Percentiles rank a stretch among this genome's conserved stretches.
Conservation (phyloP, 2,329 filamentous ascomycete species). For the Ceratocystis variospora region DNA sequence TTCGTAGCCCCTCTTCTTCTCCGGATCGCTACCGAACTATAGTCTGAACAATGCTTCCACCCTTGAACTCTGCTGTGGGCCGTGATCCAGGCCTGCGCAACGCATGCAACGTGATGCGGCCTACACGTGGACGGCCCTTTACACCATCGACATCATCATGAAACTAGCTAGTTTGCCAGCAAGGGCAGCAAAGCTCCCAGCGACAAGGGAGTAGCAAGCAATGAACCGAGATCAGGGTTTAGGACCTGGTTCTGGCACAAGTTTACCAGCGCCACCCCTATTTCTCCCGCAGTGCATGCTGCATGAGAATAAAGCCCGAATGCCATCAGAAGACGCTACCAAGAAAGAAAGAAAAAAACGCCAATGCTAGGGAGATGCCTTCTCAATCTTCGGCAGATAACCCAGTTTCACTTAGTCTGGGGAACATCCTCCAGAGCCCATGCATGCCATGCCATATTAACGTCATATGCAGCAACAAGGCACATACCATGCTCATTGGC, state of each 20-base stretch:
- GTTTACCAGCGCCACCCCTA: too few relatives aligned
- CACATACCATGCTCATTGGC: constrained; percentile 3
- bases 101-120: neutral
- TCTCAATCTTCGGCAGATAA: neutral
- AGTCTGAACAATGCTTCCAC: neutral
- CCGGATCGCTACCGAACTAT: neutral
- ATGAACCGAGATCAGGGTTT: too few relatives aligned
- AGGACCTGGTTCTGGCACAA: too few relatives aligned
- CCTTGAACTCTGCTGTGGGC: neutral
- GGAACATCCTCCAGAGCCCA: neutral
- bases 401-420: neutral
- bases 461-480: neutral
- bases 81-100: neutral
- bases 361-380: neutral
- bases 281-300: too few relatives aligned
- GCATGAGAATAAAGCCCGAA: too few relatives aligned
- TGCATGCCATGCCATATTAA: neutral
- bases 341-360: neutral
- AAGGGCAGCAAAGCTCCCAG: neutral
- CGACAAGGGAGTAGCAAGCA: too few relatives aligned
- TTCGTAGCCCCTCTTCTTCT: neutral
- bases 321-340: neutral
- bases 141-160: neutral
- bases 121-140: neutral
- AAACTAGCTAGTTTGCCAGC: neutral